phyloP scores from a whole-genome alignment of 2,329 filamentous ascomycete genomes.

The Sclerotinia trifoliorum region DNA sequence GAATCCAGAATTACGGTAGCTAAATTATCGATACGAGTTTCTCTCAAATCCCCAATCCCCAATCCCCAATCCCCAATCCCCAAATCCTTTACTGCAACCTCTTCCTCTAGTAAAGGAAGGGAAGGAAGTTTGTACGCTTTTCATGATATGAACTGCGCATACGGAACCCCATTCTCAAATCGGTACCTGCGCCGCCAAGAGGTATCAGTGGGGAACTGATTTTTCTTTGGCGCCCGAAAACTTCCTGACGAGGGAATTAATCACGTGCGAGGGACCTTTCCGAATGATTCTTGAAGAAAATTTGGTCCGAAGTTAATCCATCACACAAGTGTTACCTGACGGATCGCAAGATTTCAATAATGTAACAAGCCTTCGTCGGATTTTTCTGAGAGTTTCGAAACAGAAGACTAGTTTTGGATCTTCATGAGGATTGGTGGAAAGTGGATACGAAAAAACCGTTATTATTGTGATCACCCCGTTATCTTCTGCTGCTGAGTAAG shows the following conservation, averaged over 20 bases:
- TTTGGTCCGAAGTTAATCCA: slow-evolving; percentile 3
- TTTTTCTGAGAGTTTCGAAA: neutral
- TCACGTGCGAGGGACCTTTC: neutral
- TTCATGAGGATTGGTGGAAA: neutral
- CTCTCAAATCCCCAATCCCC: neutral
- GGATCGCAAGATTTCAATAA: neutral
- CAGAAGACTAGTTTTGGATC: neutral
- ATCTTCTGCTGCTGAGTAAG: neutral
- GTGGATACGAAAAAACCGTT: slow-evolving; percentile 7
- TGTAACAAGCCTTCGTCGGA: neutral
- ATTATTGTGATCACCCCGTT: slow-evolving; percentile 13
- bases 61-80: too few species aligned
- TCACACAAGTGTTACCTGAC: neutral
- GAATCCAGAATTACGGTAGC: neutral
- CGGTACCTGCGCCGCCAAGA: slow-evolving; percentile 12
- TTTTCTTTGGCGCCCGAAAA: neutral
- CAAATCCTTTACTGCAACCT: neutral
- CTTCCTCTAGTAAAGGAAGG: neutral
- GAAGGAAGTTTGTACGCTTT: neutral
- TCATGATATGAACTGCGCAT: neutral
- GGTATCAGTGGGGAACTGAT: neutral
- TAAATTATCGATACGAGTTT: neutral
- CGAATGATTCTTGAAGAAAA: neutral
- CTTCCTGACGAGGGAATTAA: neutral
- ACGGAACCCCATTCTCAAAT: neutral